Evolutionary conservation across 2,329 filamentous ascomycete species (phyloP).

Genomic region (Nemania serpens): DNA sequence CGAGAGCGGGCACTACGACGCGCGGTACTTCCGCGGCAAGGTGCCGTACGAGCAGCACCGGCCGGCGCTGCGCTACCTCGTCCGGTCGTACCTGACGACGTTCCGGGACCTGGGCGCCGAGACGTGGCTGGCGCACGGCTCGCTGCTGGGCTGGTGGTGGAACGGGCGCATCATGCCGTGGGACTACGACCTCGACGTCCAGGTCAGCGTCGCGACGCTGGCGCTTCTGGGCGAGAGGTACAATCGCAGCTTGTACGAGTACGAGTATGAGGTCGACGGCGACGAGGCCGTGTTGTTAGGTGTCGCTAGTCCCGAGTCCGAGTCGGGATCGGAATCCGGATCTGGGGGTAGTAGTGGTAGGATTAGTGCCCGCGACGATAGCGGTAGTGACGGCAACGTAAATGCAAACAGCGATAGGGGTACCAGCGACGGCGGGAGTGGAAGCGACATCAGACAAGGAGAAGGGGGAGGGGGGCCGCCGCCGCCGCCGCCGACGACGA

Average conservation of each 20-base stretch:
- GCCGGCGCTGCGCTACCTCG: constrained; percentile 69
- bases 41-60: constrained; percentile 70
- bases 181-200: constrained; percentile 85
- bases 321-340: not conserved
- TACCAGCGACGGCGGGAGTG: no score
- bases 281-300: not conserved
- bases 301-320: not conserved
- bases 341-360: not conserved
- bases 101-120: constrained; percentile 69
- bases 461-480: not conserved
- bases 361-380: not conserved
- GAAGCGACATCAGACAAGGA: not conserved
- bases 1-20: constrained; percentile 73
- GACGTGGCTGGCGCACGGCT: constrained; percentile 87
- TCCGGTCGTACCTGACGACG: constrained; percentile 73
- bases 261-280: constrained; percentile 45
- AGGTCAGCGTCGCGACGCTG: constrained; percentile 72
- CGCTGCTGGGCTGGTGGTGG: constrained; percentile 89
- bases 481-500: constrained; percentile 30
- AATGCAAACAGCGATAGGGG: not conserved
- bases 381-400: not conserved
- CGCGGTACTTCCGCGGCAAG: constrained; percentile 67
- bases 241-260: constrained; percentile 71
- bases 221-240: constrained; percentile 65
- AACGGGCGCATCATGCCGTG: constrained; percentile 77